These are phyloP conservation scores for Thraustochytrium striatum DNA, from an alignment of 352 stramenopile species.

Conservation along the genomic window DNA sequence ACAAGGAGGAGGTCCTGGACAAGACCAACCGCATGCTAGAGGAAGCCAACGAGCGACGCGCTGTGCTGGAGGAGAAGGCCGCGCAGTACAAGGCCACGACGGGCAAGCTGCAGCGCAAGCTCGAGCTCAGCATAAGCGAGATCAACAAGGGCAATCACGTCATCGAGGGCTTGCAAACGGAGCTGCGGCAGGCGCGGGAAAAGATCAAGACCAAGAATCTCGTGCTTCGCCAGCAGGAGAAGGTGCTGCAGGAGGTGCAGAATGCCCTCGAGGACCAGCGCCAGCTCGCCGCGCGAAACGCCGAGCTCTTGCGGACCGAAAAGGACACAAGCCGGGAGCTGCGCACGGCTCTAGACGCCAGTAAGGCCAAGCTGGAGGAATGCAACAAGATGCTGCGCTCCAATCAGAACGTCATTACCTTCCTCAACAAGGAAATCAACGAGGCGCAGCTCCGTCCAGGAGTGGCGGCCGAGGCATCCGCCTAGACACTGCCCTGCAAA, in stretches of 20 bases:
- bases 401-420: constrained; percentile 82
- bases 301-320: constrained; percentile 62
- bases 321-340: not conserved
- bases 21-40: constrained; percentile 70
- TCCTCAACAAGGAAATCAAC: constrained; percentile 84
- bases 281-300: constrained; percentile 66
- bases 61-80: constrained; percentile 72
- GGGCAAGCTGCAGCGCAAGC: constrained; percentile 71
- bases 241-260: constrained; percentile 63
- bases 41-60: constrained; percentile 60
- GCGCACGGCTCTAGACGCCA: constrained; percentile 8
- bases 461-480: too few relatives aligned
- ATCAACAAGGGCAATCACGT: constrained; percentile 87
- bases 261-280: constrained; percentile 68
- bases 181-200: constrained; percentile 67
- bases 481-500: too few relatives aligned
- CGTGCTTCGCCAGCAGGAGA: constrained; percentile 80
- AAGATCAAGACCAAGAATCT: constrained; percentile 79
- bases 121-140: constrained; percentile 77
- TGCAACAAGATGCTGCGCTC: constrained; percentile 76
- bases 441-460: constrained; percentile 63
- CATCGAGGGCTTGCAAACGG: constrained; percentile 76
- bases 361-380: constrained; percentile 67
- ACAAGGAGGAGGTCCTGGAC: constrained; percentile 69
- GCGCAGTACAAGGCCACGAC: constrained; percentile 80